phyloP scores from a whole-genome alignment of 2,329 filamentous ascomycete genomes.

The Talaromyces sp. region DNA sequence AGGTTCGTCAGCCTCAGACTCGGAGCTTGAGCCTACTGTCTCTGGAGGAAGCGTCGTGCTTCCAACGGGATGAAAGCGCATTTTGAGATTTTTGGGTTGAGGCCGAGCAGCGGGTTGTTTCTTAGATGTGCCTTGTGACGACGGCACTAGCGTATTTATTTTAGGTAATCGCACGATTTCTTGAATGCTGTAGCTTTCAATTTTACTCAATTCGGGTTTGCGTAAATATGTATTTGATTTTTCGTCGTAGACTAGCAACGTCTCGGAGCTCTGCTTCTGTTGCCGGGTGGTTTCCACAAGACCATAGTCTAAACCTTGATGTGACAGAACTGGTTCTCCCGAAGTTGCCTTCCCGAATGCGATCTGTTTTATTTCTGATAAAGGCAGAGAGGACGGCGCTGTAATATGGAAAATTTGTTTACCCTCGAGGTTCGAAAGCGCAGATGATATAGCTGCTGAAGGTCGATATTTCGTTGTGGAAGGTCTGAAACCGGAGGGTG shows the following conservation, averaged over 20 bases:
- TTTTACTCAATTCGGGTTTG: constrained; percentile 25
- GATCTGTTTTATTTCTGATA: constrained; percentile 46
- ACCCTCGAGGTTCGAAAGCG: constrained; percentile 39
- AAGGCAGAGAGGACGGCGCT: constrained; percentile 43
- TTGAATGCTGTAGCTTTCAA: constrained; percentile 37
- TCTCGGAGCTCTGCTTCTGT: constrained; percentile 29
- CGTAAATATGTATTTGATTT: constrained; percentile 33
- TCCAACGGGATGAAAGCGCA: constrained; percentile 46
- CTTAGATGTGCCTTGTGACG: constrained; percentile 25
- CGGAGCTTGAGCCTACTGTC: constrained; percentile 36
- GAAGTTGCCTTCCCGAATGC: constrained; percentile 40
- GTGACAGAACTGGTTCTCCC: constrained; percentile 41
- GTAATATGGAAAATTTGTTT: constrained; percentile 51
- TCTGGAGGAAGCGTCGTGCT: constrained; percentile 32
- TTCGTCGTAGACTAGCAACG: constrained; percentile 37
- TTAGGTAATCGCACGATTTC: constrained; percentile 36
- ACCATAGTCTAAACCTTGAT: constrained; percentile 44
- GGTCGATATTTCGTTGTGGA: constrained; percentile 32
- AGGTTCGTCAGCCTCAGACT: constrained; percentile 36
- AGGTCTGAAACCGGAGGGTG: constrained; percentile 43
- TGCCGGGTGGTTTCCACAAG: constrained; percentile 36
- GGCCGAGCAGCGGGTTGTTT: constrained; percentile 33
- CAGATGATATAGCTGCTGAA: constrained; percentile 31
- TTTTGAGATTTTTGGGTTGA: constrained; percentile 44
- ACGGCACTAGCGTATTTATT: constrained; percentile 21